These are phyloP conservation scores for Sclerotinia nivalis DNA, from an alignment of 2,329 filamentous ascomycete species.

Conservation along the genomic window DNA sequence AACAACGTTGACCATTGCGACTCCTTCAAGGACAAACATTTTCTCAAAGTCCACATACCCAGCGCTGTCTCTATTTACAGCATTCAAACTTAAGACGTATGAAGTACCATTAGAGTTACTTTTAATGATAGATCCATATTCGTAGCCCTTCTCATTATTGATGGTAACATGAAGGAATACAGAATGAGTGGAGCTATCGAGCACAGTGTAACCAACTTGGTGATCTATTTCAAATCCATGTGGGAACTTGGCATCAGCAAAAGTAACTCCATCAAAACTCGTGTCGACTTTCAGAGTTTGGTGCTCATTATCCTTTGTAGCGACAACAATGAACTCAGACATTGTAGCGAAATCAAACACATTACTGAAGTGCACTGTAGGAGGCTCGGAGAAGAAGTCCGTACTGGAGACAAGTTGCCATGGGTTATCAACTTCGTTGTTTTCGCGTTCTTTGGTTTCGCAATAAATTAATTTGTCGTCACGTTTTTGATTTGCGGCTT, in stretches of 20 bases:
- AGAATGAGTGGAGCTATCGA: slow-evolving; percentile 92
- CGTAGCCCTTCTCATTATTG: slow-evolving; percentile 61
- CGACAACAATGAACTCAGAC: slow-evolving; percentile 94
- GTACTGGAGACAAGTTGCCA: slow-evolving; percentile 74
- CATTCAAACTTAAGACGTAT: slow-evolving; percentile 79
- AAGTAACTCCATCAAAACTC: slow-evolving; percentile 80
- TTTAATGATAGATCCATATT: slow-evolving; percentile 89
- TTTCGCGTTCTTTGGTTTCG: slow-evolving; percentile 61
- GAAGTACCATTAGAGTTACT: slow-evolving; percentile 98
- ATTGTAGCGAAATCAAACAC: slow-evolving; percentile 89
- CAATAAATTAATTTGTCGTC: slow-evolving; percentile 55
- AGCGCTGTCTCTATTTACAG: slow-evolving; percentile 74
- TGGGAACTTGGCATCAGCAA: slow-evolving; percentile 84
- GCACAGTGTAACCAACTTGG: slow-evolving; percentile 83
- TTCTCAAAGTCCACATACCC: slow-evolving; percentile 97
- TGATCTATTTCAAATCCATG: slow-evolving; percentile 77
- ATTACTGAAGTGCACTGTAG: slow-evolving; percentile 63
- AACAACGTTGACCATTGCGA: slow-evolving; percentile 84
- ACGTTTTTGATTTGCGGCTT: slow-evolving; percentile 55
- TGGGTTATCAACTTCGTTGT: slow-evolving; percentile 61
- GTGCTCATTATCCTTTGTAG: slow-evolving; percentile 64
- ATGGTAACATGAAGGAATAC: slow-evolving; percentile 92
- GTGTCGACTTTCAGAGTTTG: slow-evolving; percentile 74
- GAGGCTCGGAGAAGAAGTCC: slow-evolving; percentile 70
- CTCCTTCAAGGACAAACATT: slow-evolving; percentile 87